Conservation (phyloP, 2,329 filamentous ascomycete species). For the Apiospora marii region DNA sequence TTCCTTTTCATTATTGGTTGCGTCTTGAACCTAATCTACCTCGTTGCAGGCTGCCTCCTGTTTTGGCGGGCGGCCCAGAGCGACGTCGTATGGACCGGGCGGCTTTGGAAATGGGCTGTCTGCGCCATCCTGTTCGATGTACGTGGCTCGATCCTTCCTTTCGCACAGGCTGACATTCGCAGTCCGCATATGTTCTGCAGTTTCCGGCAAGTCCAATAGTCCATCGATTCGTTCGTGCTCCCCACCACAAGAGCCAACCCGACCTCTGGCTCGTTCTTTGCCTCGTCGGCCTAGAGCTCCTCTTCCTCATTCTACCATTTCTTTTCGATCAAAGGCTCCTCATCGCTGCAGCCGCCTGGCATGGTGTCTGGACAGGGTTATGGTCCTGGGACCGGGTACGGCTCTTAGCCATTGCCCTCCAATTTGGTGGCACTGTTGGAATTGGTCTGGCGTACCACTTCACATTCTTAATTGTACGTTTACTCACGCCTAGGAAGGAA, state of each 20-base stretch:
- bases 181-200: neutral
- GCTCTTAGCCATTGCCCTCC: neutral
- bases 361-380: neutral
- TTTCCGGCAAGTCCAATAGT: neutral
- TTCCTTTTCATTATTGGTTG: neutral
- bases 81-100: slow-evolving; percentile 1
- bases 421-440: neutral
- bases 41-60: neutral
- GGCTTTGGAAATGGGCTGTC: neutral
- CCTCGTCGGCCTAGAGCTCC: neutral
- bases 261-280: neutral
- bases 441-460: neutral
- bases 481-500: neutral
- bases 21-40: neutral
- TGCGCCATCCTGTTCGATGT: neutral
- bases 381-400: neutral
- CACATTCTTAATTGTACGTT: slow-evolving; percentile 1
- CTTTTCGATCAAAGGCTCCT: slow-evolving; percentile 1
- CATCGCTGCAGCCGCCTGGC: neutral
- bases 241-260: neutral
- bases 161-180: neutral
- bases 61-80: neutral
- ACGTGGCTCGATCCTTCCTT: neutral
- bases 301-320: neutral
- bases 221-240: neutral